phyloP scores from a whole-genome alignment of 2,329 filamentous ascomycete genomes.

The Claviceps quebecensis region DNA sequence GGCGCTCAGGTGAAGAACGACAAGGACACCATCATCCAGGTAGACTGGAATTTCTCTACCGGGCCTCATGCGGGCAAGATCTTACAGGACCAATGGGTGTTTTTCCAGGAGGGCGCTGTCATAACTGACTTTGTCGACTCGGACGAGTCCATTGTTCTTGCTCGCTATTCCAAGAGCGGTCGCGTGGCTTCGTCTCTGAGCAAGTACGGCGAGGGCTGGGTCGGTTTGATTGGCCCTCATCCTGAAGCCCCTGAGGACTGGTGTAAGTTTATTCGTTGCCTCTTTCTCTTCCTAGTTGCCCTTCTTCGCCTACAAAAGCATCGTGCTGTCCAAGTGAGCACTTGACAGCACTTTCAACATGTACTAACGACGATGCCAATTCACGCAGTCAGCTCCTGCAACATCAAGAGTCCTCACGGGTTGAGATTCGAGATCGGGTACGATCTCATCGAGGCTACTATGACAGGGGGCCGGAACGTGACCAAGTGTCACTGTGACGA shows the following conservation, averaged over 20 bases:
- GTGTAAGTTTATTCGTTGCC: conserved; percentile 10
- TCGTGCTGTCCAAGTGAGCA: too few relatives aligned
- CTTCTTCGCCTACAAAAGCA: too few relatives aligned
- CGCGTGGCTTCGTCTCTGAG: conserved; percentile 13
- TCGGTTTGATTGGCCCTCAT: conserved; percentile 14
- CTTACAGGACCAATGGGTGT: conserved; percentile 11
- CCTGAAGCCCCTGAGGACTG: conserved; percentile 13
- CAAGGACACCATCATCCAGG: conserved; percentile 11
- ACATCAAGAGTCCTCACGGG: conserved; percentile 11
- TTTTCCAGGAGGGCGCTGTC: conserved; percentile 14
- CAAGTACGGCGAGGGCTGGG: conserved; percentile 13
- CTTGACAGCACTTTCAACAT: too few relatives aligned
- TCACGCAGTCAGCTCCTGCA: conserved; percentile 3
- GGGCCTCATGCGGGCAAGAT: conserved; percentile 8
- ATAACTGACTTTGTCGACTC: conserved; percentile 10
- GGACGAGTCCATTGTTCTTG: conserved; percentile 8
- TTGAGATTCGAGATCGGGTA: conserved; percentile 11
- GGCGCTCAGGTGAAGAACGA: conserved; percentile 10
- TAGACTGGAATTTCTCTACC: conserved; percentile 13
- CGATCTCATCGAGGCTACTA: conserved; percentile 12
- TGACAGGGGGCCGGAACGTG: conserved; percentile 6
- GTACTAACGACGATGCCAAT: neutral
- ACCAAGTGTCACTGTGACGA: neutral
- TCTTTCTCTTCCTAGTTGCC: neutral
- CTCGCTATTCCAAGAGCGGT: conserved; percentile 11